Base-by-base conservation (phyloP, 495 filamentous ascomycete species). In the Aspergillus avenaceus region DNA sequence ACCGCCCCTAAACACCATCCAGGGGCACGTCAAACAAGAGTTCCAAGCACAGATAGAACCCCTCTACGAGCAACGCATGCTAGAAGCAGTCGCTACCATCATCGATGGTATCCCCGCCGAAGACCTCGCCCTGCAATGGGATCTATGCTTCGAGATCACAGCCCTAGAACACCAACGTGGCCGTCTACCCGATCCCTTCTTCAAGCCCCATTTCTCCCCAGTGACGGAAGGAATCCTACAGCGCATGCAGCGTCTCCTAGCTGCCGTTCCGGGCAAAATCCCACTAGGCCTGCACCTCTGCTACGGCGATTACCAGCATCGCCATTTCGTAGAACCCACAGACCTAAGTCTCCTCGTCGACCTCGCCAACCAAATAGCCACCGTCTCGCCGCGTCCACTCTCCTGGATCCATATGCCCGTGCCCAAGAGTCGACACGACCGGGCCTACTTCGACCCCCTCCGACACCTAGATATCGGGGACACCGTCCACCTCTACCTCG, bases 391-490 rank as follows among this genome's bases (percentile, higher is more conserved):
- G 27, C 45, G 28, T 5, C 13, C 54, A n/a, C 60, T 59, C 11
- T 22, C 48, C 9, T 76, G 67, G 63, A 53, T 76, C 48, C 75
- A 76, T 49, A 53, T 75, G 51, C 71, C 73, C 16, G 74, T 77
- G 4, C 69, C 71, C 0, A 71, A 67, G 41, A 56, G 58, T 32
- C 57, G 63, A 4, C 50, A 59, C 50, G 65, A 71, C 48, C 48
- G 36, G 3, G 48, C 32, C 0, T 74, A 67, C 50, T 66, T 62
- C 51, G 55, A 46, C 16, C 51, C 70, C 12, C 41, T 74, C 57
- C 60, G 63, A 46, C 37, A 59, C 13, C 58, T 75, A 25, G 32
- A 55, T 9, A 25, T 56, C 12, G 45, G n/a, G 9, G 13, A 34
- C 7, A 12, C 23, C 7, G 26, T 16, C 9, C 31, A 32, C 1